These are phyloP conservation scores for Pseudoneurospora amorphoporcata DNA, from an alignment of 495 filamentous ascomycete species.

Conservation along the genomic window DNA sequence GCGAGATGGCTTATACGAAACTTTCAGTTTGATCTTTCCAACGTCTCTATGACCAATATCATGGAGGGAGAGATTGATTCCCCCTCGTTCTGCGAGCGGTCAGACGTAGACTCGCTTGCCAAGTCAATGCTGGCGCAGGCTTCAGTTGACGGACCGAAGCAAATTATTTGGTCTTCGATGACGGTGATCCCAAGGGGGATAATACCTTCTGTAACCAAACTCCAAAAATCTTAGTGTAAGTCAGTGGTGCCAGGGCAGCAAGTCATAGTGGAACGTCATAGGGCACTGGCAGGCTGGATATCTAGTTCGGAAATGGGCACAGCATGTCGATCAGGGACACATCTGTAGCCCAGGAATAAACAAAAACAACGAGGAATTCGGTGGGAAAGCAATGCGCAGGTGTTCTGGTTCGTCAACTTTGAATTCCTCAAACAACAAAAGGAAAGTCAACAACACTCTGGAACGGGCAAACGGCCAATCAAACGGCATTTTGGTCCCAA, in stretches of 20 bases:
- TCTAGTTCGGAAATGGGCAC: not conserved
- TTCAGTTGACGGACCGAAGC: not conserved
- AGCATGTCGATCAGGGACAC: not conserved
- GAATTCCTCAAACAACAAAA: not conserved
- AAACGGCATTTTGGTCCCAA: not conserved
- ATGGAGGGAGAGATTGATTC: not conserved
- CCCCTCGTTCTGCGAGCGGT: not conserved
- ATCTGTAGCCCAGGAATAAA: not conserved
- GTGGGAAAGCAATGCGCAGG: not conserved
- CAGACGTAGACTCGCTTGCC: not conserved
- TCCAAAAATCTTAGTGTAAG: not conserved
- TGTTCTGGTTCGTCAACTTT: not conserved
- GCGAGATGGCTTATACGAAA: not conserved
- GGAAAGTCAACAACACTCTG: not conserved
- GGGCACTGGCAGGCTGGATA: not conserved
- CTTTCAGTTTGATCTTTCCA: not conserved
- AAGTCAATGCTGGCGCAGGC: not conserved
- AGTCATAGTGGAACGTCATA: not conserved
- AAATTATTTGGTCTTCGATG: not conserved
- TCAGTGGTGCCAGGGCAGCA: not conserved
- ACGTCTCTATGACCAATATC: not conserved
- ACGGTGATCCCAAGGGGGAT: not conserved
- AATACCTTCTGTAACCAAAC: not conserved
- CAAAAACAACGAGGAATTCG: not conserved
- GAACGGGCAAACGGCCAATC: constrained; percentile 14